These are phyloP conservation scores for Cucurbitaria berberidis DNA, from an alignment of 2,329 filamentous ascomycete species.

Conservation along the genomic window DNA sequence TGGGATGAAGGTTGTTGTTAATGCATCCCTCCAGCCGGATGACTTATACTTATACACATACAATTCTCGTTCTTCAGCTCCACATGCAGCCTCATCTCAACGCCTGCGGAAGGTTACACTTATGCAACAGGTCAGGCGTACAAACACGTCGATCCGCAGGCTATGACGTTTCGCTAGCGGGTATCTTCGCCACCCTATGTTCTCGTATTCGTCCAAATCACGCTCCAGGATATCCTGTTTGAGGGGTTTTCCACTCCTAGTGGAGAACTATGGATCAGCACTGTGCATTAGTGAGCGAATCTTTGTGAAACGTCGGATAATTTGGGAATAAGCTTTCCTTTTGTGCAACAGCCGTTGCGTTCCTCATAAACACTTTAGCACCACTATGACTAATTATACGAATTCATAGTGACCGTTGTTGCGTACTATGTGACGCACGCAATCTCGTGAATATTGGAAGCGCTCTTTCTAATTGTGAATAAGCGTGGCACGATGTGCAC, in stretches of 20 bases:
- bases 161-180: constrained; percentile 16
- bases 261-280: constrained; percentile 24
- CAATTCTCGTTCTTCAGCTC: constrained; percentile 1
- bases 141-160: constrained; percentile 8
- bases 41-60: constrained; percentile 16
- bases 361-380: constrained; percentile 8
- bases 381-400: constrained; percentile 9
- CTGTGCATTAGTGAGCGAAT: constrained; percentile 17
- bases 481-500: constrained; percentile 13
- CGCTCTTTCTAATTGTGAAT: constrained; percentile 11
- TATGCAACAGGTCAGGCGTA: constrained; percentile 17
- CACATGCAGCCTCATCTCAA: constrained; percentile 11
- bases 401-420: too few species aligned
- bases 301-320: constrained; percentile 9
- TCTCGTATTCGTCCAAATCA: background rate
- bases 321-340: constrained; percentile 15
- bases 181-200: background rate
- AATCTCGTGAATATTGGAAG: constrained; percentile 19
- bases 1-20: background rate
- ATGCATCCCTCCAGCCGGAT: constrained; percentile 2
- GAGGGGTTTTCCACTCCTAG: constrained; percentile 5
- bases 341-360: constrained; percentile 10
- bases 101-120: constrained; percentile 9
- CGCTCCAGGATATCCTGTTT: constrained; percentile 9
- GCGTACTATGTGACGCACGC: constrained; percentile 15